A percentile compares a stretch with the other conserved stretches of the same genome.
Conservation (phyloP, 148 eudicot genomes). For the Linanthus parryae region DNA sequence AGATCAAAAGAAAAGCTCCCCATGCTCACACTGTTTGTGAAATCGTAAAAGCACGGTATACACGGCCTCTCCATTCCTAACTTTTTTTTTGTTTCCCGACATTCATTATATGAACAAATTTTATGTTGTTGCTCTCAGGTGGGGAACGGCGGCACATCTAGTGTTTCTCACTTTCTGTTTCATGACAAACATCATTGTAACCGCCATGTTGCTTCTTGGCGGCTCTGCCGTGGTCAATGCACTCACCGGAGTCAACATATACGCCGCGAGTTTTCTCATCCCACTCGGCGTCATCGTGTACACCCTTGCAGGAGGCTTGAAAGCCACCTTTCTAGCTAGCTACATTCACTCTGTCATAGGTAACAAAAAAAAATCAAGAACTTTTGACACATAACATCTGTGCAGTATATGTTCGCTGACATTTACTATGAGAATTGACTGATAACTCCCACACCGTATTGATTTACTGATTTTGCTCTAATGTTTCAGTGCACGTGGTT, state of each 20-base stretch:
- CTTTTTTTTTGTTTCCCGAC: too few relatives aligned
- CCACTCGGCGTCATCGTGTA: slow-evolving; percentile 93
- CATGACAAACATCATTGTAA: slow-evolving; percentile 88
- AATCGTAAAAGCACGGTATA: slow-evolving; percentile 86
- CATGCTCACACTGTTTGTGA: slow-evolving; percentile 96
- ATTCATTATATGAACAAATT: background rate
- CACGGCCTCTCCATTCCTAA: too few relatives aligned
- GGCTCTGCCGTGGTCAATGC: slow-evolving; percentile 98
- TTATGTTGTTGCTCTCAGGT: slow-evolving; percentile 36
- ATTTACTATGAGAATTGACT: too few relatives aligned
- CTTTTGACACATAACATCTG: too few relatives aligned
- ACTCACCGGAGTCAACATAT: slow-evolving; percentile 86
- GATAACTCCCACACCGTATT: too few relatives aligned
- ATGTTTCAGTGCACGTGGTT: slow-evolving; percentile 80
- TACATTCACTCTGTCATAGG: slow-evolving; percentile 93
- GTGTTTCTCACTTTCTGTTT: slow-evolving; percentile 86
- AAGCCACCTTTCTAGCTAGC: slow-evolving; percentile 97
- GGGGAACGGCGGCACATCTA: slow-evolving; percentile 91
- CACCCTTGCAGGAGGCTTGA: slow-evolving; percentile 90
- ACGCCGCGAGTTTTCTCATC: slow-evolving; percentile 90
- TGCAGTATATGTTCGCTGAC: too few relatives aligned
- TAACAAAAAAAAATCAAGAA: too few relatives aligned
- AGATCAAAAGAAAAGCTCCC: slow-evolving; percentile 98
- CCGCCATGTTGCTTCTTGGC: slow-evolving; percentile 98
- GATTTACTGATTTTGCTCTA: too few relatives aligned